Evolutionary conservation across 208 protist species (phyloP), one percentile per base, ranked within the genome.

Genomic region (Leishmania lainsoni): DNA sequence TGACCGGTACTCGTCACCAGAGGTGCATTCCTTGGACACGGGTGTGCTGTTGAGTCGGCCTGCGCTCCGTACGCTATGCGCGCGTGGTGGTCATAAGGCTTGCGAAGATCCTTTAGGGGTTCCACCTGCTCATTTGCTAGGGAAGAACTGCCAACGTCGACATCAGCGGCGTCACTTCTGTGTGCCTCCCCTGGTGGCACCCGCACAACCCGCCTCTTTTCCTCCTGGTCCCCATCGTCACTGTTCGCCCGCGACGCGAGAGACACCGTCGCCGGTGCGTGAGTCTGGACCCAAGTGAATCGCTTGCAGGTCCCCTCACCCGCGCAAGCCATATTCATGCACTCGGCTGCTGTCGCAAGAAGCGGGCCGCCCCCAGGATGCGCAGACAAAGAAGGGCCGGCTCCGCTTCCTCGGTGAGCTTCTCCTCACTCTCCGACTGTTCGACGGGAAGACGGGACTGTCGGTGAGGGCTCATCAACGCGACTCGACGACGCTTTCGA

Each of bases 401-500:
- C 3, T 42, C 51, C 29, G 20, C 51, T 76, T 76, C 51, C 51
- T 76, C 72, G 5, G 32, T 32, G 32, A 12, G 26, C n/a, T 35
- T n/a, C 49, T 1, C 22, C 48, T 68, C 74, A n/a, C 16, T 51
- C 5, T 17, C 32, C 14, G 52, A 14, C 51, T 20, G n/a, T 63
- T 9, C 51, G 32, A 45, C 51, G 32, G 20, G 16, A 32, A 54
- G 29, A 51, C 12, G 74, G 35, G 56, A 26, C 54, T 42, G 59
- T 51, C 45, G 58, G 35, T 35, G n/a, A 0, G 75, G 56, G 12
- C 66, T 69, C 0, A 69, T 56, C 54, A 79, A n/a, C 32, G 68
- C 54, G 0, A 48, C 75, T 12, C 74, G 74, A 35, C 68, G 52
- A 16, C 81, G 81, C 69, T 81, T 85, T 4, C 76, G 81, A 14